Percentiles rank a stretch among this genome's conserved stretches.
These are phyloP conservation scores for Lolium perenne DNA, from an alignment of 176 grass and related monocot species.

Conservation along the genomic window DNA sequence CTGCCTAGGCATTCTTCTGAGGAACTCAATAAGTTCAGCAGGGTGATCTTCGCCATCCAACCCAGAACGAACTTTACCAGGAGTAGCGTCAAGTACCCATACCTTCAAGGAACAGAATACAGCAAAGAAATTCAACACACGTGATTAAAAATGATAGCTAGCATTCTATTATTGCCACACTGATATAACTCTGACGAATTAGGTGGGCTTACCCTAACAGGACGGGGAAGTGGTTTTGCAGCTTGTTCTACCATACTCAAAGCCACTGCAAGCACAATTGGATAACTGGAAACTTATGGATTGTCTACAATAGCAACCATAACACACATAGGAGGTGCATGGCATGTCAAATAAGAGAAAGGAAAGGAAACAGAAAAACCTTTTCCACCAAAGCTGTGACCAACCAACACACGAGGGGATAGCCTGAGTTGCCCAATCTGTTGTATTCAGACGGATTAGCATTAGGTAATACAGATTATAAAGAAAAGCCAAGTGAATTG, in stretches of 20 bases:
- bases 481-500: constrained; percentile 30
- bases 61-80: constrained; percentile 88
- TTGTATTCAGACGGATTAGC: constrained; percentile 46
- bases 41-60: constrained; percentile 98
- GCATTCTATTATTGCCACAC: background rate
- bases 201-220: constrained; percentile 77
- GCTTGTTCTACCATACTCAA: constrained; percentile 99
- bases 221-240: constrained; percentile 93
- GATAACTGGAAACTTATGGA: constrained; percentile 14
- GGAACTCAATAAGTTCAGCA: constrained; percentile 83
- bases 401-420: constrained; percentile 88
- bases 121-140: constrained; percentile 3
- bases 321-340: background rate
- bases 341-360: background rate
- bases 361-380: constrained; percentile 53
- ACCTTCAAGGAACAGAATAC: constrained; percentile 64
- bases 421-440: constrained; percentile 86
- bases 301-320: constrained; percentile 2
- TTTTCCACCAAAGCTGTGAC: constrained; percentile 99
- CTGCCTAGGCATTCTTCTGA: constrained; percentile 76
- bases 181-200: background rate
- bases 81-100: constrained; percentile 96
- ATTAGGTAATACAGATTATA: constrained; percentile 10
- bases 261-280: constrained; percentile 65
- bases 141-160: constrained; percentile 2